These are phyloP conservation scores for Chaetoceros tenuissimus DNA, from an alignment of 108 stramenopile species.

Conservation along the genomic window DNA sequence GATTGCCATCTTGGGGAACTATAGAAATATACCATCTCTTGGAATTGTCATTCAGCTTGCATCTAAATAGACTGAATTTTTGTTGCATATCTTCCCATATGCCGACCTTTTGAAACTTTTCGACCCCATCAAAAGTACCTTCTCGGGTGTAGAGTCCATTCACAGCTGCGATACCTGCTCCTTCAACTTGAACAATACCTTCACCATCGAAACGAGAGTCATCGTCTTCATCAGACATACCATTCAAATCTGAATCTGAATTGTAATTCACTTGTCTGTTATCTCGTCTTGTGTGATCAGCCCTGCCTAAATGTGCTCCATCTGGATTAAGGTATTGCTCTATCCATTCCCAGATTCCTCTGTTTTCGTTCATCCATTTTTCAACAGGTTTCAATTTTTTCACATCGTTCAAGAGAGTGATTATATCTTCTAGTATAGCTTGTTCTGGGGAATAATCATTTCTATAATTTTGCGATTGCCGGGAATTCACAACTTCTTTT, in stretches of 20 bases:
- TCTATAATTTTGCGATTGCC: conserved; percentile 19
- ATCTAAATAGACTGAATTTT: conserved; percentile 54
- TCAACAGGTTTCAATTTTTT: conserved; percentile 31
- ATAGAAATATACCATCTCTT: conserved; percentile 87
- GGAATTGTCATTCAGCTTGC: conserved; percentile 76
- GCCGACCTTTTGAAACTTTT: conserved; percentile 50
- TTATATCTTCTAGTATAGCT: conserved; percentile 41
- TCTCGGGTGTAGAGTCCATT: conserved; percentile 68
- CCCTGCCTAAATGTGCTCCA: conserved; percentile 23
- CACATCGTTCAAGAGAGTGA: conserved; percentile 47
- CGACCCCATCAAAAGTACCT: conserved; percentile 49
- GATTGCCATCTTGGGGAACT: conserved; percentile 53
- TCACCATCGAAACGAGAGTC: conserved; percentile 37
- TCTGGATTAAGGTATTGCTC: conserved; percentile 49
- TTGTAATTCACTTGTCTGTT: conserved; percentile 25
- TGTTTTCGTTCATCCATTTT: conserved; percentile 63
- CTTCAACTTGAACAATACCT: conserved; percentile 38
- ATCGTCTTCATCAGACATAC: conserved; percentile 60
- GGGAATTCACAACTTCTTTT: conserved; percentile 17
- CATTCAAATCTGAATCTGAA: conserved; percentile 54
- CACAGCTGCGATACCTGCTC: conserved; percentile 61
- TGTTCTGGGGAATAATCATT: conserved; percentile 18
- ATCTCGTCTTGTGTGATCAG: conserved; percentile 29
- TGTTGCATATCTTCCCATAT: conserved; percentile 34
- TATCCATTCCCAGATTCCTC: conserved; percentile 48